Evolutionary conservation across 1,284 basidiomycete species (phyloP).

Genomic region (Trichosporon sp.): DNA sequence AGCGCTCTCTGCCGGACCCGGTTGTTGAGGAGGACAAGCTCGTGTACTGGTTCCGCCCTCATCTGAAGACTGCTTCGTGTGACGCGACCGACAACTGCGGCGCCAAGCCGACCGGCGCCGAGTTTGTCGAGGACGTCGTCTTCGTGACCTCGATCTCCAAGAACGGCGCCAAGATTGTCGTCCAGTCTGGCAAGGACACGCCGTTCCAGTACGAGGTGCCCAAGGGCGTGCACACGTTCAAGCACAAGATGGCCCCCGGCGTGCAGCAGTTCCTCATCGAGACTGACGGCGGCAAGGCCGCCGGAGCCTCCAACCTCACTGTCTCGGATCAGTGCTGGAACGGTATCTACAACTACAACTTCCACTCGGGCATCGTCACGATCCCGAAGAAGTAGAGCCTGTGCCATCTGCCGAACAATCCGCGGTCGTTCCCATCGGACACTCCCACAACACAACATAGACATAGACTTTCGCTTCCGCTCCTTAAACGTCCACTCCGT

Average conservation of each 20-base stretch:
- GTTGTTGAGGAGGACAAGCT: slow-evolving; percentile 51
- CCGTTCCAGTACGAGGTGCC: slow-evolving; percentile 38
- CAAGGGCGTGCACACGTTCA: slow-evolving; percentile 43
- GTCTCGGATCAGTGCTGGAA: slow-evolving; percentile 48
- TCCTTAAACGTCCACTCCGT: neutral
- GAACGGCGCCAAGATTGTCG: slow-evolving; percentile 46
- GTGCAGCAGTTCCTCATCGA: slow-evolving; percentile 20
- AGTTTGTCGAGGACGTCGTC: slow-evolving; percentile 46
- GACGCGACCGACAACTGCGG: slow-evolving; percentile 53
- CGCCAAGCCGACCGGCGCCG: slow-evolving; percentile 21
- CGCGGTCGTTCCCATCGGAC: neutral
- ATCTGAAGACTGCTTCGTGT: slow-evolving; percentile 50
- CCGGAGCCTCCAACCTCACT: slow-evolving; percentile 34
- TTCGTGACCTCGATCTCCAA: slow-evolving; percentile 52
- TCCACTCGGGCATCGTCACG: slow-evolving; percentile 40
- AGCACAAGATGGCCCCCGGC: slow-evolving; percentile 30
- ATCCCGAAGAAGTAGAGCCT: neutral
- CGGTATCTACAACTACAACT: slow-evolving; percentile 55
- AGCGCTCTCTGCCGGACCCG: slow-evolving; percentile 40
- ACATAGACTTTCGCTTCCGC: slow-evolving; percentile 9
- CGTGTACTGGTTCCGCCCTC: slow-evolving; percentile 56
- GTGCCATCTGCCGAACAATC: neutral
- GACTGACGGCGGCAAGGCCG: slow-evolving; percentile 7
- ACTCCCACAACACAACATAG: neutral
- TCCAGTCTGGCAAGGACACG: slow-evolving; percentile 48